Evolutionary conservation across 768 basidiomycete genomes (phyloP), one percentile per base, ranked within the genome.

Genomic region (Cystobasidium tubakii): DNA sequence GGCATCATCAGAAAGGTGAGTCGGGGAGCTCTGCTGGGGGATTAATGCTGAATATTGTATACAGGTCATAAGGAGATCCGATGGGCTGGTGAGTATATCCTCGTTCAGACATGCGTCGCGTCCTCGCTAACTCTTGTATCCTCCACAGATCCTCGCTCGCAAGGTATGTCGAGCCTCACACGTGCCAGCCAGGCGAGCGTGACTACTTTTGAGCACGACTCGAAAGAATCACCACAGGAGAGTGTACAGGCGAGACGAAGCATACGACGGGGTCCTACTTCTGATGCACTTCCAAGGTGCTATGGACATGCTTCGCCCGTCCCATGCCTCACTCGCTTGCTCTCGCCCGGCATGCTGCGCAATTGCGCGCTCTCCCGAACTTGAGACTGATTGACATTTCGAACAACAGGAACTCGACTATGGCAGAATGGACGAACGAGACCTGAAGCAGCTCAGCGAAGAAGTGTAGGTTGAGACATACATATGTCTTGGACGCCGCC

Each of bases 1-100:
- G 96, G 96, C 0, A 91, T 98, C 75, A 99, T 99, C 76, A 88
- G 92, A 74, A 97, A 97, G 83, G 94, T 97, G 15, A 84, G 87
- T 6, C 34, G 75, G 23, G 33, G 63, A 50, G 53, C 64, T 21
- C 43, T 31, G 27, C 12, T 39, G 39, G 43, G 62, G 10, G 23
- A 57, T 67, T 15, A 23, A 7, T 13, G 7, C 43, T 66, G 13
- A 64, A 62, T 25, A 15, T 9, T 19, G 54, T 29, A 7, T 55
- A 57, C 46, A 44, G 62, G 29, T 43, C 17, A 73, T n/a, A 1
- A 36, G 71, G 36, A 33, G 57, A 62, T 31, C 74, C 69, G 62
- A 78, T 21, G 75, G 66, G 23, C 34, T 25, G 53, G 62, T 69
- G 39, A 3, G 29, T 50, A 29, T 31, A 27, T 65, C 15, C 25